These are phyloP conservation scores for Russula olivacea DNA, from an alignment of 768 basidiomycete genomes.

Conservation along the genomic window DNA sequence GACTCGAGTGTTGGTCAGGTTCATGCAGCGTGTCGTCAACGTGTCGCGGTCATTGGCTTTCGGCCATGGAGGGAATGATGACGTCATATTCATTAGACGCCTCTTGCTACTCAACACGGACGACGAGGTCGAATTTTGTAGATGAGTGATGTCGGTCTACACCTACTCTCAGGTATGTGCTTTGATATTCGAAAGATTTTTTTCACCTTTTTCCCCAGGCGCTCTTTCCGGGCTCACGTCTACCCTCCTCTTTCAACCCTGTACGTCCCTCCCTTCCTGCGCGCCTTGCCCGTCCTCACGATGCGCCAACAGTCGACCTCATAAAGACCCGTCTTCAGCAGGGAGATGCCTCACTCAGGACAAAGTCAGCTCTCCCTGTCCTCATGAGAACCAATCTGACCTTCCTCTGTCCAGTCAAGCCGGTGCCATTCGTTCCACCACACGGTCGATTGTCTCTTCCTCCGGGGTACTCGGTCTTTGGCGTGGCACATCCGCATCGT, in stretches of 20 bases:
- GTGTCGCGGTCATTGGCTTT: background rate
- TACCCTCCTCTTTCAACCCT: constrained; percentile 68
- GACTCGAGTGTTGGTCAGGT: background rate
- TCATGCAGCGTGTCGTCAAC: background rate
- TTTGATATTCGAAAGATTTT: background rate
- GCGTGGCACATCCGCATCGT: constrained; percentile 81
- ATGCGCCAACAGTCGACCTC: constrained; percentile 60
- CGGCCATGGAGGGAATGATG: no score
- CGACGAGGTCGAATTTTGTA: no score
- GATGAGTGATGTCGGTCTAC: constrained; percentile 66
- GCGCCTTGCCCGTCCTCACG: background rate
- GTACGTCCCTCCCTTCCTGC: background rate
- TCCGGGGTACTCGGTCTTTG: constrained; percentile 73
- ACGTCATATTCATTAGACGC: no score
- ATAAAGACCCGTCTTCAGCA: constrained; percentile 92
- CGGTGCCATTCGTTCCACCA: constrained; percentile 43
- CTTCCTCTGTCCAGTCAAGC: constrained; percentile 30
- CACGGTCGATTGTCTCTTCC: constrained; percentile 51
- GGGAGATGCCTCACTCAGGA: constrained; percentile 45
- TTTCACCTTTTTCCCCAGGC: constrained; percentile 38
- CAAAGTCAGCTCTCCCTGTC: constrained; percentile 34
- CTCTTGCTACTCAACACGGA: no score
- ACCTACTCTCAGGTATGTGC: constrained; percentile 52
- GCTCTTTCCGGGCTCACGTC: constrained; percentile 75
- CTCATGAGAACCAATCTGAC: background rate